These are phyloP conservation scores for Suhomyces kunorum DNA, from an alignment of 1,139 yeast genomes.

Conservation along the genomic window DNA sequence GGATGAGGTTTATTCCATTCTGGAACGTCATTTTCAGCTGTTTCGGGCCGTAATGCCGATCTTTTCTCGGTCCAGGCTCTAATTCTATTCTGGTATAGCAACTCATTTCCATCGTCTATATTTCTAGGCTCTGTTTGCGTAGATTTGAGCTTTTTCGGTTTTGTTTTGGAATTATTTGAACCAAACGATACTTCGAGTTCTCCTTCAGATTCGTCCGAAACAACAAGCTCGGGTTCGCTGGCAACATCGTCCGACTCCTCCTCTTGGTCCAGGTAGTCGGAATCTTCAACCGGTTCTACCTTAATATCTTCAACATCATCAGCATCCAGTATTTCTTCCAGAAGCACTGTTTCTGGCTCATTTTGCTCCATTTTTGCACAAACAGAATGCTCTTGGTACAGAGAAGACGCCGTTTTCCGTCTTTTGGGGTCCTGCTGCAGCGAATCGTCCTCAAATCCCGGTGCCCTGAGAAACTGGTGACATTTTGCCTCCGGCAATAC, in stretches of 20 bases:
- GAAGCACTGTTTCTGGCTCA: not conserved
- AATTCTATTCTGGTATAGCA: conserved; percentile 58
- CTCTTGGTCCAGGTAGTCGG: conserved; percentile 5
- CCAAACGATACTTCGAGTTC: conserved; percentile 3
- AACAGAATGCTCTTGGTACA: conserved; percentile 9
- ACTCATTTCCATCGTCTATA: conserved; percentile 80
- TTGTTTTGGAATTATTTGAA: not conserved
- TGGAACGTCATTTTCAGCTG: conserved; percentile 25
- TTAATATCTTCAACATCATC: not conserved
- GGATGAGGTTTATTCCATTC: conserved; percentile 84
- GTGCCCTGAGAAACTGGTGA: conserved; percentile 38
- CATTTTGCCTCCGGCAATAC: conserved; percentile 25
- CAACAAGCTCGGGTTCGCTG: conserved; percentile 3
- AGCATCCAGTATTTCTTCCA: not conserved
- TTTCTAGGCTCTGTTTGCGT: conserved; percentile 29
- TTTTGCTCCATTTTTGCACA: not conserved
- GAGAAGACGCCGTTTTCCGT: conserved; percentile 16
- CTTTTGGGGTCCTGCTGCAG: conserved; percentile 4
- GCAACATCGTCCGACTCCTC: conserved; percentile 1
- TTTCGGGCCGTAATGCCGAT: conserved; percentile 27
- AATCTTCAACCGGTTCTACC: not conserved
- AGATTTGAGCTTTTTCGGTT: conserved; percentile 1
- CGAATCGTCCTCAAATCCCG: conserved; percentile 33
- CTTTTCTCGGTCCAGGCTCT: conserved; percentile 58
- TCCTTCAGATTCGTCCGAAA: not conserved